phyloP scores from a whole-genome alignment of 495 filamentous ascomycete genomes.

The Letharia columbiana region DNA sequence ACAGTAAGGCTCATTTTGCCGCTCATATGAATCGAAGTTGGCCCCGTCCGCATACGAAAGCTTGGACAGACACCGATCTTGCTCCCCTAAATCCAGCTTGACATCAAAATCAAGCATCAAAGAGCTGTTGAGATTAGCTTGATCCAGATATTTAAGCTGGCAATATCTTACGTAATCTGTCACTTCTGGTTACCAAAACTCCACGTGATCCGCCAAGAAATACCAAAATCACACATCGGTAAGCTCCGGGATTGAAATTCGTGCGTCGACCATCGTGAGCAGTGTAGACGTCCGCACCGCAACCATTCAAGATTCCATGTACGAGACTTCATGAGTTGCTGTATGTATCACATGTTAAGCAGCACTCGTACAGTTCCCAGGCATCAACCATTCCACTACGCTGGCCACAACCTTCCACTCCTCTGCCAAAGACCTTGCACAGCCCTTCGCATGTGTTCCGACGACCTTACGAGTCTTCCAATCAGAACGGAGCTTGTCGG shows the following conservation, averaged over 20 bases:
- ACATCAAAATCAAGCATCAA: background rate
- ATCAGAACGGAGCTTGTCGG: slow-evolving; percentile 11
- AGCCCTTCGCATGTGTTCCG: slow-evolving; percentile 8
- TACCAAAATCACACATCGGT: background rate
- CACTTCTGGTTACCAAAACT: too few relatives aligned
- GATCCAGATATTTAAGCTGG: background rate
- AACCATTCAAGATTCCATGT: slow-evolving; percentile 3
- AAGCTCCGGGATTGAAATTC: slow-evolving; percentile 4
- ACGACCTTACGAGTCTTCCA: slow-evolving; percentile 7
- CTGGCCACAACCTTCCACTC: slow-evolving; percentile 8
- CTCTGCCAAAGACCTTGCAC: slow-evolving; percentile 12
- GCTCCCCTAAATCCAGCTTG: slow-evolving; percentile 11
- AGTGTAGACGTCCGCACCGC: slow-evolving; percentile 1
- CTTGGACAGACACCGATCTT: slow-evolving; percentile 15
- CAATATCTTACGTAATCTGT: background rate
- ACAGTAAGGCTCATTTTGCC: slow-evolving; percentile 27
- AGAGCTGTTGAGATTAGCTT: background rate
- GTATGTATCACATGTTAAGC: slow-evolving; percentile 10
- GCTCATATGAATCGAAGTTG: slow-evolving; percentile 25
- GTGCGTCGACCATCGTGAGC: slow-evolving; percentile 1
- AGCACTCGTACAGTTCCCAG: slow-evolving; percentile 9
- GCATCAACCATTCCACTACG: slow-evolving; percentile 8
- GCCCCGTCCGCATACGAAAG: slow-evolving; percentile 19
- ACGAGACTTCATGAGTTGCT: slow-evolving; percentile 7
- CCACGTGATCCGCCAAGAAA: background rate